Conservation (phyloP, 2,329 filamentous ascomycete genomes). For the Myotisia sp. region DNA sequence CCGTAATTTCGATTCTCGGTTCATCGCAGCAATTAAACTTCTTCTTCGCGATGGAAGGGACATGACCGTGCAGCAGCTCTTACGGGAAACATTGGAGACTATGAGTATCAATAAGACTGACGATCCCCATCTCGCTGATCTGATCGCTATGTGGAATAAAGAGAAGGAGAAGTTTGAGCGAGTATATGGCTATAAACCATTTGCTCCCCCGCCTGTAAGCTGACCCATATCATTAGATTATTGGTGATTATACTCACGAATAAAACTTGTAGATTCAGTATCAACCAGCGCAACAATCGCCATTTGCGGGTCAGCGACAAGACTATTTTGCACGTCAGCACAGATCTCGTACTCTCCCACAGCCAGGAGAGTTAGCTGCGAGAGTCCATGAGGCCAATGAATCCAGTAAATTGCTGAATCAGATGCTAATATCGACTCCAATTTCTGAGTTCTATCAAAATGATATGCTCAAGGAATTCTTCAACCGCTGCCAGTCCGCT, state of each 20-base stretch:
- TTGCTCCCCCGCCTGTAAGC: not conserved
- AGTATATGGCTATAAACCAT: conserved; percentile 5
- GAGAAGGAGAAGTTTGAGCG: conserved; percentile 57
- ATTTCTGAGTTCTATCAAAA: conserved; percentile 60
- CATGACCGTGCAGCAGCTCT: conserved; percentile 64
- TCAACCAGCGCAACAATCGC: too few relatives aligned
- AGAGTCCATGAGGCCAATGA: conserved; percentile 82
- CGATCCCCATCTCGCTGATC: conserved; percentile 56
- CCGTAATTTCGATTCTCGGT: conserved; percentile 75
- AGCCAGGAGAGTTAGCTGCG: conserved; percentile 61
- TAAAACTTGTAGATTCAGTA: too few relatives aligned
- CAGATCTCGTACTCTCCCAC: conserved; percentile 39
- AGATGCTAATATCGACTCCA: conserved; percentile 77
- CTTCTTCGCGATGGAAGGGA: conserved; percentile 59
- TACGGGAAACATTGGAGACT: conserved; percentile 72
- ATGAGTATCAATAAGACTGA: conserved; percentile 58
- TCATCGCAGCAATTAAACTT: conserved; percentile 60
- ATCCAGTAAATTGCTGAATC: conserved; percentile 79
- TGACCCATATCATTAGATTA: too few relatives aligned
- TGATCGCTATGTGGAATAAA: conserved; percentile 78
- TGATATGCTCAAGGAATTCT: conserved; percentile 87
- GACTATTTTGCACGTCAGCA: conserved; percentile 13
- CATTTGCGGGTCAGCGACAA: conserved; percentile 8
- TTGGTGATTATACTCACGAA: too few relatives aligned
- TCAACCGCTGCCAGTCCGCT: conserved; percentile 68